These are phyloP conservation scores for Emericellopsis atlantica DNA, from an alignment of 2,329 filamentous ascomycete species.

Conservation along the genomic window DNA sequence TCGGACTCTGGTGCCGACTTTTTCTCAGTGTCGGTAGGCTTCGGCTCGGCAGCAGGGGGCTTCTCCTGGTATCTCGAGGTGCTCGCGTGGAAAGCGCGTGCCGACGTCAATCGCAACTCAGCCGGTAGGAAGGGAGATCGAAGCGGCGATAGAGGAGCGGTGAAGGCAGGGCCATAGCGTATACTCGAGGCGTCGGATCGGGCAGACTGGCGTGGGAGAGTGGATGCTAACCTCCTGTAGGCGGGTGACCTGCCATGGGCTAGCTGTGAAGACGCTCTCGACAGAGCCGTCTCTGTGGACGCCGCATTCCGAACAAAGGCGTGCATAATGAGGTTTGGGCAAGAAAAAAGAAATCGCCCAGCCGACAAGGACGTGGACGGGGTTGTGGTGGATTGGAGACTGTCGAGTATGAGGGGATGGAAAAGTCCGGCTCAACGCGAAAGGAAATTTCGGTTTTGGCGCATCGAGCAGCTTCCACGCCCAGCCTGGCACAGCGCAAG, in stretches of 20 bases:
- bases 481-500: constrained; percentile 3
- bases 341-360: background rate
- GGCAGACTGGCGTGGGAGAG: constrained; percentile 14
- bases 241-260: constrained; percentile 31
- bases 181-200: constrained; percentile 12
- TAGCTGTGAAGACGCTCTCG: constrained; percentile 25
- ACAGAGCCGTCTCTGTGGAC: constrained; percentile 26
- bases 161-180: constrained; percentile 12
- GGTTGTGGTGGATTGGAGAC: constrained; percentile 5
- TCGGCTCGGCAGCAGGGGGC: constrained; percentile 12
- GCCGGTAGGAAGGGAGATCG: constrained; percentile 31
- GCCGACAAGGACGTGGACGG: constrained; percentile 2
- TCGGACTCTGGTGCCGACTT: constrained; percentile 20
- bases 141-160: constrained; percentile 21
- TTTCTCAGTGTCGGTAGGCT: constrained; percentile 9
- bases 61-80: constrained; percentile 18
- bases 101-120: constrained; percentile 16
- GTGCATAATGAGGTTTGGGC: constrained; percentile 26
- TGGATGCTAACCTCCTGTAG: constrained; percentile 31
- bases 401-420: background rate
- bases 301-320: constrained; percentile 29
- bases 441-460: constrained; percentile 23
- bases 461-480: background rate
- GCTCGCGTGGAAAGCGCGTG: constrained; percentile 19
- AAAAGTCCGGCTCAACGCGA: constrained; percentile 5